Percentiles rank a stretch among this genome's conserved stretches.
These are phyloP conservation scores for Bipolaris bicolor DNA, from an alignment of 2,329 filamentous ascomycete genomes.

Conservation along the genomic window DNA sequence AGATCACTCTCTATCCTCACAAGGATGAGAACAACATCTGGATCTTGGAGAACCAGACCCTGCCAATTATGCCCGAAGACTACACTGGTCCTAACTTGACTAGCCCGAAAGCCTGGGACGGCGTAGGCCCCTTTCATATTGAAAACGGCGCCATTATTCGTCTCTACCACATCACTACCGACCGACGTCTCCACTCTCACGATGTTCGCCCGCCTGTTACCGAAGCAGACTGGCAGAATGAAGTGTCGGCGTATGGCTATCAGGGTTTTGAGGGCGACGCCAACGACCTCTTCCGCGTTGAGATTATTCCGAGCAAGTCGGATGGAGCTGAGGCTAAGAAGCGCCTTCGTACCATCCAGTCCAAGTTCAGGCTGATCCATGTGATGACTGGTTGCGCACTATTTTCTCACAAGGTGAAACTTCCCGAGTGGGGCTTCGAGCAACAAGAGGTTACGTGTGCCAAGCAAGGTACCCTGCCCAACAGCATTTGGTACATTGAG, in stretches of 20 bases:
- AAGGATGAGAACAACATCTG: conserved; percentile 99
- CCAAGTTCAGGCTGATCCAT: conserved; percentile 94
- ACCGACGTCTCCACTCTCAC: conserved; percentile 93
- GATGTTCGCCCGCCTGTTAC: conserved; percentile 70
- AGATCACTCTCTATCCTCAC: conserved; percentile 97
- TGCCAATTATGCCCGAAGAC: conserved; percentile 68
- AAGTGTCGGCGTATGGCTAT: conserved; percentile 96
- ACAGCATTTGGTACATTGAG: conserved; percentile 97
- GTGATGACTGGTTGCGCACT: conserved; percentile 95
- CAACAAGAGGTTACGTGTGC: conserved; percentile 99
- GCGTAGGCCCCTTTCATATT: conserved; percentile 70
- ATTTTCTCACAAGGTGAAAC: conserved; percentile 99
- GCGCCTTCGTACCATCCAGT: conserved; percentile 89
- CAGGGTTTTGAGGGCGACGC: conserved; percentile 96
- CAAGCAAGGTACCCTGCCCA: conserved; percentile 86
- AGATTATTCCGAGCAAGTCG: conserved; percentile 91
- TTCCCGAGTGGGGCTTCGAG: conserved; percentile 96
- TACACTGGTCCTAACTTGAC: conserved; percentile 76
- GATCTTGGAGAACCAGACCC: conserved; percentile 93
- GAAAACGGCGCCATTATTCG: conserved; percentile 80
- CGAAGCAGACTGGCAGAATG: conserved; percentile 78
- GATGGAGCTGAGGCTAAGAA: conserved; percentile 78
- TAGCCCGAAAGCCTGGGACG: conserved; percentile 85
- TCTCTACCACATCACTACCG: conserved; percentile 82
- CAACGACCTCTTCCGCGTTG: conserved; percentile 92